These are phyloP conservation scores for Xylaria sp. DNA, from an alignment of 2,329 filamentous ascomycete genomes.

Conservation along the genomic window DNA sequence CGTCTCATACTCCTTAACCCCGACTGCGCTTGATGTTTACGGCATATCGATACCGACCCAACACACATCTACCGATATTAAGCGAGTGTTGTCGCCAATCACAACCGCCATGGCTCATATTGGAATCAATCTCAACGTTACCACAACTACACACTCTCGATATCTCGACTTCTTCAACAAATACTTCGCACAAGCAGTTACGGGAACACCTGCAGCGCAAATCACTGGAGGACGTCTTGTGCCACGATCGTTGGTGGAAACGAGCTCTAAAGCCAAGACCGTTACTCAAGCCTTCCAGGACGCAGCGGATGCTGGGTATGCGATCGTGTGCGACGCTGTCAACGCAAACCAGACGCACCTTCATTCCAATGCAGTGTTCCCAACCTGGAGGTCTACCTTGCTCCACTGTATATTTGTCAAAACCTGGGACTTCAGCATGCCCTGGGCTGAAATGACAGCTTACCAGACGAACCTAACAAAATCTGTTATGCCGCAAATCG, in stretches of 20 bases:
- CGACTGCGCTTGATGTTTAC: conserved; percentile 25
- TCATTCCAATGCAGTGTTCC: conserved; percentile 33
- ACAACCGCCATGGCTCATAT: neutral
- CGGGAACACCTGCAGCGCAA: conserved; percentile 8
- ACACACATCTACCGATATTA: neutral
- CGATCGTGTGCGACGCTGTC: conserved; percentile 44
- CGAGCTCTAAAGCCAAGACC: neutral
- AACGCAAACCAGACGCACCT: conserved; percentile 44
- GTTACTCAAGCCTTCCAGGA: conserved; percentile 45
- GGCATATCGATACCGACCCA: neutral
- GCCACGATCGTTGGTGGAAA: conserved; percentile 8
- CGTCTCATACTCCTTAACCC: neutral
- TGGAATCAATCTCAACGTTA: neutral
- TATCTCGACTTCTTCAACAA: conserved; percentile 10
- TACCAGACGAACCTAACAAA: conserved; percentile 30
- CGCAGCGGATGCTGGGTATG: conserved; percentile 50
- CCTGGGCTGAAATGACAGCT: conserved; percentile 13
- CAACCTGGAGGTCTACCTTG: conserved; percentile 11
- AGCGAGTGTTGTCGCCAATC: neutral
- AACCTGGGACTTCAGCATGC: conserved; percentile 13
- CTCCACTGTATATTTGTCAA: conserved; percentile 5
- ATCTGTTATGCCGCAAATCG: conserved; percentile 36
- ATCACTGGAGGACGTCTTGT: conserved; percentile 21
- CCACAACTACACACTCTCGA: conserved; percentile 1
- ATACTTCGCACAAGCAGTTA: neutral